A percentile compares a stretch with the other conserved stretches of the same genome.
Conservation (phyloP, 176 grass and related monocot genomes). For the Triticum dicoccoides region DNA sequence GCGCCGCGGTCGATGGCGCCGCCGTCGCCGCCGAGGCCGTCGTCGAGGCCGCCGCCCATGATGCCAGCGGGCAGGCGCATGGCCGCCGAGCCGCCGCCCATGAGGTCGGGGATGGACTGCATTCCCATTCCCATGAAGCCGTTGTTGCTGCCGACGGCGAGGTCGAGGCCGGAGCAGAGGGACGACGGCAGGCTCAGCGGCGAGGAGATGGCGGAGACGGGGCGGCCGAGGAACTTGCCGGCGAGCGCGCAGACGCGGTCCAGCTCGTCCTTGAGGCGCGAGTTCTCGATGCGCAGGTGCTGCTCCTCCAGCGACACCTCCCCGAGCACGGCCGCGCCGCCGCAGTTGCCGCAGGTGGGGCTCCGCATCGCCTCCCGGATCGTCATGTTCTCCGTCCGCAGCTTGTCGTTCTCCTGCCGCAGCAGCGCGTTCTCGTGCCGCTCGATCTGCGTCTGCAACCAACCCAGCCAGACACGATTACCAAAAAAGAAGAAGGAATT, state of each 20-base stretch:
- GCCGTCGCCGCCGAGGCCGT: background rate
- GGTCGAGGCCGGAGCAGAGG: conserved; percentile 68
- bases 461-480: background rate
- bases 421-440: conserved; percentile 91
- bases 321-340: conserved; percentile 64
- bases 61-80: conserved; percentile 37
- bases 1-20: conserved; percentile 44
- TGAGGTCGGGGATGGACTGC: conserved; percentile 53
- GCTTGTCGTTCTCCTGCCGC: conserved; percentile 95
- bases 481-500: background rate
- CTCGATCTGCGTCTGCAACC: conserved; percentile 83
- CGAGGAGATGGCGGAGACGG: conserved; percentile 48
- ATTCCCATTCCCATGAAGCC: conserved; percentile 39
- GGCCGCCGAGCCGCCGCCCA: conserved; percentile 26
- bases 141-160: conserved; percentile 56
- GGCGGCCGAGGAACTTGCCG: conserved; percentile 81
- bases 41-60: conserved; percentile 24
- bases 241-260: conserved; percentile 87
- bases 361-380: conserved; percentile 84
- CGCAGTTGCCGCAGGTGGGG: conserved; percentile 80
- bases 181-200: conserved; percentile 10
- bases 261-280: conserved; percentile 93
- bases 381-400: conserved; percentile 87
- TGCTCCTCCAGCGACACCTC: conserved; percentile 91
- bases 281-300: conserved; percentile 92